A percentile compares a stretch with the other conserved stretches of the same genome.
These are phyloP conservation scores for Lactarius tabidus DNA, from an alignment of 768 basidiomycete species.

Conservation along the genomic window DNA sequence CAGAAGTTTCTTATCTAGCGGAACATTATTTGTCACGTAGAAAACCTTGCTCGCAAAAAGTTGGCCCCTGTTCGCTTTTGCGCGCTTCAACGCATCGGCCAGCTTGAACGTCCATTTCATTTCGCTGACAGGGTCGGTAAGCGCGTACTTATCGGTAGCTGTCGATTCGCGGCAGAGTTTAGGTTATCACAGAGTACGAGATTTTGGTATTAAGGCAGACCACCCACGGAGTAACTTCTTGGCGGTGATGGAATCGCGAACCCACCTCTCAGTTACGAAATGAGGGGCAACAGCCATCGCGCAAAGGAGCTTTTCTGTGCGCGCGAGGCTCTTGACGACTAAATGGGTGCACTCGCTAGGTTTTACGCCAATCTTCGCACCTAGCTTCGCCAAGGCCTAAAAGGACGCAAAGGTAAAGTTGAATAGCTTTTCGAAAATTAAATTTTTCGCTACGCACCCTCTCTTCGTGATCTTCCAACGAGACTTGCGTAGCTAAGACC, in stretches of 20 bases:
- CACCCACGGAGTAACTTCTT: slow-evolving; percentile 61
- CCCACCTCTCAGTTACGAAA: slow-evolving; percentile 68
- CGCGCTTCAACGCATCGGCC: slow-evolving; percentile 52
- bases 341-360: slow-evolving; percentile 77
- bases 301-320: slow-evolving; percentile 86
- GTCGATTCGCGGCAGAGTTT: neutral
- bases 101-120: slow-evolving; percentile 64
- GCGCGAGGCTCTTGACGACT: slow-evolving; percentile 59
- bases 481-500: slow-evolving; percentile 67
- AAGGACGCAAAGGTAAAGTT: neutral
- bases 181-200: neutral
- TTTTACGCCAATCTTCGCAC: slow-evolving; percentile 58
- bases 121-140: slow-evolving; percentile 63
- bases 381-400: slow-evolving; percentile 61
- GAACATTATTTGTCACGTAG: slow-evolving; percentile 68
- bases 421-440: neutral
- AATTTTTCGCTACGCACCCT: slow-evolving; percentile 43
- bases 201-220: neutral
- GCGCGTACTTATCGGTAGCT: slow-evolving; percentile 62
- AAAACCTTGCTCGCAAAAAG: slow-evolving; percentile 65
- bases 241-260: slow-evolving; percentile 50
- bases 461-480: slow-evolving; percentile 50
- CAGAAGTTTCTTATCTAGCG: slow-evolving; percentile 54
- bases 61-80: slow-evolving; percentile 48
- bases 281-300: slow-evolving; percentile 61